phyloP scores from a whole-genome alignment of 2,329 filamentous ascomycete species.

The Verticillium longisporum region DNA sequence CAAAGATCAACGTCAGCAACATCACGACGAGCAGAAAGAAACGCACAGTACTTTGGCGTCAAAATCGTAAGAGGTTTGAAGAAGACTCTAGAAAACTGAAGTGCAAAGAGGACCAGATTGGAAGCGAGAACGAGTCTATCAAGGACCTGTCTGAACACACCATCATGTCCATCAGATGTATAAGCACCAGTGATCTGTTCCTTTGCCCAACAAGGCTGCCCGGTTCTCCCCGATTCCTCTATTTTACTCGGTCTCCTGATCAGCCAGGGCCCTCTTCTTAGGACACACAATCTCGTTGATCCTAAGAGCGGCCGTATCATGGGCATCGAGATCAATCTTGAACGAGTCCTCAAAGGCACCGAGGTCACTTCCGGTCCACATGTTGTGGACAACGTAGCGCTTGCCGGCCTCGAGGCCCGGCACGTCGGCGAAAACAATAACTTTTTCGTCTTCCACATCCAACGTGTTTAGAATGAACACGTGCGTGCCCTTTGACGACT shows the following conservation, averaged over 20 bases:
- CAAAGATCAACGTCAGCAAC: too few relatives aligned
- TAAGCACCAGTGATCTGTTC: too few relatives aligned
- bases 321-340: slow-evolving; percentile 19
- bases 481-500: slow-evolving; percentile 32
- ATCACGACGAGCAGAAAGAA: too few relatives aligned
- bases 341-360: slow-evolving; percentile 24
- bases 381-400: slow-evolving; percentile 32
- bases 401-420: slow-evolving; percentile 25
- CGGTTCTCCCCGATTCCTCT: not conserved
- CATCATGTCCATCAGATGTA: too few relatives aligned
- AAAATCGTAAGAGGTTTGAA: too few relatives aligned
- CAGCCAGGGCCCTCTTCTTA: slow-evolving; percentile 2
- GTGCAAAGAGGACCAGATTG: too few relatives aligned
- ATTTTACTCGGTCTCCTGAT: not conserved
- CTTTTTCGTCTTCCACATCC: slow-evolving; percentile 22
- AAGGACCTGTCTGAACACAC: too few relatives aligned
- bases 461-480: slow-evolving; percentile 40
- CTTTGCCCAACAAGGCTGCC: not conserved
- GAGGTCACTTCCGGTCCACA: slow-evolving; percentile 36
- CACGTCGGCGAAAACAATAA: slow-evolving; percentile 32
- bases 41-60: too few relatives aligned
- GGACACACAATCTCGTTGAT: slow-evolving; percentile 12
- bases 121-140: too few relatives aligned
- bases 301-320: slow-evolving; percentile 26
- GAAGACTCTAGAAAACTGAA: too few relatives aligned